Percentiles rank a stretch among this genome's conserved stretches.
Conservation (phyloP, 2,329 filamentous ascomycete species). For the Verticillium dahliae region DNA sequence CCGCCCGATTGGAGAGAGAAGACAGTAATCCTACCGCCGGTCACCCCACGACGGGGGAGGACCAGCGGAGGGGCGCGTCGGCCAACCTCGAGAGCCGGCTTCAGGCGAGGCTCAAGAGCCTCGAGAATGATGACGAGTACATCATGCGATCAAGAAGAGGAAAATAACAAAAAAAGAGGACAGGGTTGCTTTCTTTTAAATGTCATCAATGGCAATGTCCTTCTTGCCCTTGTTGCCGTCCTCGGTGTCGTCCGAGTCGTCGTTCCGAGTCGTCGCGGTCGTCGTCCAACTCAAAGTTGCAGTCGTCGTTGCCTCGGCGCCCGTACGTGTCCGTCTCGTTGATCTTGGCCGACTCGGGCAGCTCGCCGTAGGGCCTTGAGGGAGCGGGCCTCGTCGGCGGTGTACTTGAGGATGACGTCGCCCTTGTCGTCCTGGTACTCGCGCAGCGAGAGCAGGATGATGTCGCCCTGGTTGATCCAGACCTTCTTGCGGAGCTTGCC, state of each 20-base stretch:
- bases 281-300: conserved; percentile 98
- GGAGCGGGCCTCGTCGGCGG: conserved; percentile 86
- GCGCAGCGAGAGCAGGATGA: conserved; percentile 79
- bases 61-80: conserved; percentile 7
- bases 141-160: background rate
- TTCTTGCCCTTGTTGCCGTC: conserved; percentile 54
- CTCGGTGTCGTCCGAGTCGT: conserved; percentile 45
- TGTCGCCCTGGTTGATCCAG: conserved; percentile 98
- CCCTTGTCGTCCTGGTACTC: conserved; percentile 95
- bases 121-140: too few relatives aligned
- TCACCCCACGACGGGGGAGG: conserved; percentile 1
- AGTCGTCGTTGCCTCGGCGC: conserved; percentile 87
- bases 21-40: conserved; percentile 36
- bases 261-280: conserved; percentile 61
- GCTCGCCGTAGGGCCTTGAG: conserved; percentile 94
- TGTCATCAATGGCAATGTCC: conserved; percentile 93
- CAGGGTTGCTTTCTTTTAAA: conserved; percentile 45
- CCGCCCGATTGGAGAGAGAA: conserved; percentile 52
- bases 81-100: conserved; percentile 1
- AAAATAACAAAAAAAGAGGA: conserved; percentile 3
- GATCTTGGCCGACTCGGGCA: conserved; percentile 98
- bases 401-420: conserved; percentile 96
- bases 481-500: conserved; percentile 99
- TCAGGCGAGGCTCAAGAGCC: background rate
- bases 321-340: conserved; percentile 97